These are phyloP conservation scores for Phaffia australis DNA, from an alignment of 768 basidiomycete species.

Conservation along the genomic window DNA sequence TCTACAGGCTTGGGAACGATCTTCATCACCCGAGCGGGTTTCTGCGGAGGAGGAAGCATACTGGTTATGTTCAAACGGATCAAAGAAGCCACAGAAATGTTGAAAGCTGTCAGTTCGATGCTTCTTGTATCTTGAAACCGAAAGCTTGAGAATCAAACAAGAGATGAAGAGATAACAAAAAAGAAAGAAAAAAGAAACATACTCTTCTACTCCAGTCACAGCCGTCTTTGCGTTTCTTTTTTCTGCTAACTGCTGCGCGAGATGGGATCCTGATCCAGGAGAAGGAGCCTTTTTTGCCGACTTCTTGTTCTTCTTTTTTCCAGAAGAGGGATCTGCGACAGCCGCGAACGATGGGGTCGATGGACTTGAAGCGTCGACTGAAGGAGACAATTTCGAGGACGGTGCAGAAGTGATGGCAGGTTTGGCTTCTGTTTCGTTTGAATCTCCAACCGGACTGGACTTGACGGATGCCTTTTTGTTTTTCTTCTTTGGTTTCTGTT, in stretches of 20 bases:
- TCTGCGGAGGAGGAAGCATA: slow-evolving; percentile 18
- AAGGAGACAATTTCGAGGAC: too few species aligned
- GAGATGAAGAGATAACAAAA: neutral
- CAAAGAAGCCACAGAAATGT: too few species aligned
- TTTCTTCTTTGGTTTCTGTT: too few species aligned
- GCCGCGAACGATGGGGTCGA: neutral
- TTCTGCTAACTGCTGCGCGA: neutral
- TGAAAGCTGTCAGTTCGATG: too few species aligned
- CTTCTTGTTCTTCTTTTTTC: slow-evolving; percentile 11
- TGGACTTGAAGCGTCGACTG: too few species aligned
- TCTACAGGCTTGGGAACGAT: neutral
- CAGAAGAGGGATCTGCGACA: neutral
- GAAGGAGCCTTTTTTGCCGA: neutral
- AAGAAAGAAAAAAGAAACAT: neutral
- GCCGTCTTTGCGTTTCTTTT: neutral
- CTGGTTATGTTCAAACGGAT: neutral
- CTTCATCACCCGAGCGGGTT: slow-evolving; percentile 24
- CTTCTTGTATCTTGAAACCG: too few species aligned
- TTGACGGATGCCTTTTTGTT: too few species aligned
- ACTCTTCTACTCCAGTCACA: neutral
- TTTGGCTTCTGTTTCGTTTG: too few species aligned
- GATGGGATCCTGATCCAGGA: neutral
- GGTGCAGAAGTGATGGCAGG: too few species aligned
- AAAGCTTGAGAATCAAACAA: neutral
- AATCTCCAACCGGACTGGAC: too few species aligned